A percentile compares a stretch with the other conserved stretches of the same genome.
Evolutionary conservation across 176 grass and related monocot species (phyloP).

Genomic region (Metroxylon sagu): DNA sequence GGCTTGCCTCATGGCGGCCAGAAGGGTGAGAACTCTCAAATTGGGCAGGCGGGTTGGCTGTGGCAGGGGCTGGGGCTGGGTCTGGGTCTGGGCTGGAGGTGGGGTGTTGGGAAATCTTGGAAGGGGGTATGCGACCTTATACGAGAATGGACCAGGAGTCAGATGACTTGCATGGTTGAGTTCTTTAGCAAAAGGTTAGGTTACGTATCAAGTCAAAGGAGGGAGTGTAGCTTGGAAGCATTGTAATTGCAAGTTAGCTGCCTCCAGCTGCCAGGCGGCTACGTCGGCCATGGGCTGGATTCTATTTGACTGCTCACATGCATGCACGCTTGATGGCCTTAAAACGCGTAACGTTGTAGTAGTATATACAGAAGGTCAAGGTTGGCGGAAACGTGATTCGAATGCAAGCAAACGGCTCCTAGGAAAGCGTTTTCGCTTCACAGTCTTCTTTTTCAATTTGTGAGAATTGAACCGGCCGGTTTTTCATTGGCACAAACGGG

Average conservation of each 20-base stretch:
- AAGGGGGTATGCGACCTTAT: background rate
- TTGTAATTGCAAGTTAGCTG: background rate
- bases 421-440: too few species aligned
- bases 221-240: background rate
- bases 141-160: background rate
- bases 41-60: too few species aligned
- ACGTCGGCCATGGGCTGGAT: too few species aligned
- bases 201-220: background rate
- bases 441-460: too few species aligned
- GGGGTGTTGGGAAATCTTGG: too few species aligned
- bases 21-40: too few species aligned
- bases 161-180: background rate
- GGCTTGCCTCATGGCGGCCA: constrained; percentile 1
- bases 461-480: too few species aligned
- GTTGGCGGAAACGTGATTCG: too few species aligned
- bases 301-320: background rate
- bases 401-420: too few species aligned
- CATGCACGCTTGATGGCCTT: constrained; percentile 1
- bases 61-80: background rate
- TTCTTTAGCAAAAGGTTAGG: background rate
- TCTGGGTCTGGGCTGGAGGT: background rate
- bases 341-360: background rate
- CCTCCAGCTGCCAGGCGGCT: background rate
- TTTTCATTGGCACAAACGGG: too few species aligned
- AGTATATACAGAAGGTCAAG: too few species aligned